Base-by-base conservation (phyloP, 331 rosid species). In the Erythrophleum ivorense region DNA sequence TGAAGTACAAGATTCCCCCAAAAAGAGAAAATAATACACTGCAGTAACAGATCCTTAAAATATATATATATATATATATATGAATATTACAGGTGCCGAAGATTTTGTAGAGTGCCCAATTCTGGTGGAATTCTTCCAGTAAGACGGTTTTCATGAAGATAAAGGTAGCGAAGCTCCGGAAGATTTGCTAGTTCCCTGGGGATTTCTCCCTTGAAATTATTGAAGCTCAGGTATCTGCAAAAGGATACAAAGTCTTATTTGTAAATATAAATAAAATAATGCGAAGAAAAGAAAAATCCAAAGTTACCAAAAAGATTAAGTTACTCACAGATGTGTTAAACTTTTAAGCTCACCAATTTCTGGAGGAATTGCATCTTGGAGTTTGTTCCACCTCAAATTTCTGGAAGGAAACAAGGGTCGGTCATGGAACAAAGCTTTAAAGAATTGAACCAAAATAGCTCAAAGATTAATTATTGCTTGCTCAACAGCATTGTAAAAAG, bases 301-400 rank as follows among this genome's bases (percentile, higher is more conserved):
- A 68, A 43, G 76, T 63, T 19, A 69, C 11, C 13, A 54, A 24
- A 29, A 69, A 86, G 78, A 62, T 67, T 5, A 70, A 45, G 79
- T 81, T 52, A 88, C 99, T 90, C 85, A 96, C 99, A 96, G 82
- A 91, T 96, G 97, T 8, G 99, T 96, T 67, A 96, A 82, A 85
- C 98, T 96, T 94, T 92, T 96, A 67, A 96, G 90, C 74, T 89
- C 97, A 13, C 98, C 98, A 49, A 96, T 94, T 89, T 96, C 99
- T 0, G 97, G 94, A 82, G 99, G 99, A 72, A 96, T 90, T 76
- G 88, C 90, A 86, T 96, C 98, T 58, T 96, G 98, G 18, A 96
- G 89, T 80, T 96, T 96, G 86, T 95, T 95, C 99, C 99, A 95
- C 81, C 99, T 92, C 91, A 95, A 92, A 84, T 95, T 95, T 68